Evolutionary conservation across 2,329 filamentous ascomycete species (phyloP).

Genomic region (Trichoderma sp.): DNA sequence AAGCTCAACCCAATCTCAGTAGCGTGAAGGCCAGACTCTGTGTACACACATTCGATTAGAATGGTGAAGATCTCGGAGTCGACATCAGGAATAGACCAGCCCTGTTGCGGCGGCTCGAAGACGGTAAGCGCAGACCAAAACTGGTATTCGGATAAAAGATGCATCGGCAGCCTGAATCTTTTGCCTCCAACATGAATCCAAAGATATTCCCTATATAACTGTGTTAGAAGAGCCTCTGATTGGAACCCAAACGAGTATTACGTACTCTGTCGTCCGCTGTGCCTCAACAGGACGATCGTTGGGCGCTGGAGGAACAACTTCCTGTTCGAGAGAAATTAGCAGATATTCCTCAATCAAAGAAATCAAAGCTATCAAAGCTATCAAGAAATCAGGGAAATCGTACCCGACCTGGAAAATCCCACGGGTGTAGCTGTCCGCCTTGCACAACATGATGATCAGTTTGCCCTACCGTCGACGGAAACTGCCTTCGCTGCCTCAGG

Average conservation of each 20-base stretch:
- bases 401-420: constrained; percentile 4
- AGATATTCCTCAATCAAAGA: not conserved
- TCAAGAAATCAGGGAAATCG: not conserved
- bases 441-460: not conserved
- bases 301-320: not conserved
- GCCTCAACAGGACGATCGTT: not conserved
- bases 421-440: not conserved
- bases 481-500: not conserved
- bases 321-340: not conserved
- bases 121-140: constrained; percentile 20
- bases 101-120: constrained; percentile 11
- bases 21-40: constrained; percentile 31
- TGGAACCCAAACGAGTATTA: too few relatives aligned
- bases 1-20: constrained; percentile 35
- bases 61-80: constrained; percentile 33
- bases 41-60: constrained; percentile 31
- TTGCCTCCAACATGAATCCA: not conserved
- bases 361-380: not conserved
- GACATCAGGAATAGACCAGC: constrained; percentile 27
- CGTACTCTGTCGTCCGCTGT: constrained; percentile 15
- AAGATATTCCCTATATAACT: not conserved
- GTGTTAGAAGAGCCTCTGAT: not conserved
- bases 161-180: constrained; percentile 14
- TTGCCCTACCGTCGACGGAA: not conserved
- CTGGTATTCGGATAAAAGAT: constrained; percentile 20